A percentile compares a stretch with the other conserved stretches of the same genome.
These are phyloP conservation scores for Scutellaria baicalensis DNA, from an alignment of 257 asterid species.

Conservation along the genomic window DNA sequence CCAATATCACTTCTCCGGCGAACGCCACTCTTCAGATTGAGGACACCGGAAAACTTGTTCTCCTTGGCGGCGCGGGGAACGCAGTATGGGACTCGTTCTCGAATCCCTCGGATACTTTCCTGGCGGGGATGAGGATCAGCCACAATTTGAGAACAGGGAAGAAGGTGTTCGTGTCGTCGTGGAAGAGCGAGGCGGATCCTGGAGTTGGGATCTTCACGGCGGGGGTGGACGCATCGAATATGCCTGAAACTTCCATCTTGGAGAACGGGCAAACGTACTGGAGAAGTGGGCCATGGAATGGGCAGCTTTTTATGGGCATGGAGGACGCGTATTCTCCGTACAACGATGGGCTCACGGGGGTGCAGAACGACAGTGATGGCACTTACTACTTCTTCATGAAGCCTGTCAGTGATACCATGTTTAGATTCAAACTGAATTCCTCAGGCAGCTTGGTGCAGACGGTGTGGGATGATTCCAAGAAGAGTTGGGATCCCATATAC, in stretches of 20 bases:
- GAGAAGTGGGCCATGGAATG: slow-evolving; percentile 55
- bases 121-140: slow-evolving; percentile 21
- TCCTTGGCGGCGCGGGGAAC: slow-evolving; percentile 9
- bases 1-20: not conserved
- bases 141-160: slow-evolving; percentile 24
- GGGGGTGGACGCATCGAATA: slow-evolving; percentile 16
- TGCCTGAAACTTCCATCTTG: slow-evolving; percentile 30
- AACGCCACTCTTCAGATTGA: slow-evolving; percentile 9
- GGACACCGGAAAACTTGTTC: slow-evolving; percentile 25
- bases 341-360: slow-evolving; percentile 18
- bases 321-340: slow-evolving; percentile 28
- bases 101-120: slow-evolving; percentile 21
- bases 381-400: slow-evolving; percentile 10
- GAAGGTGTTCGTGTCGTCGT: slow-evolving; percentile 23
- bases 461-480: slow-evolving; percentile 20
- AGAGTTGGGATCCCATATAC: slow-evolving; percentile 26
- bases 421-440: slow-evolving; percentile 18
- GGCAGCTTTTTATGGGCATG: slow-evolving; percentile 36
- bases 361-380: not conserved
- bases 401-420: not conserved
- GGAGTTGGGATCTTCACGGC: slow-evolving; percentile 23
- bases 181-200: slow-evolving; percentile 31
- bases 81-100: slow-evolving; percentile 31
- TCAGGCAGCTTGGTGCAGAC: slow-evolving; percentile 18
- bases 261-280: slow-evolving; percentile 22